phyloP scores from a whole-genome alignment of 768 basidiomycete species.

The Daedalea quercina region DNA sequence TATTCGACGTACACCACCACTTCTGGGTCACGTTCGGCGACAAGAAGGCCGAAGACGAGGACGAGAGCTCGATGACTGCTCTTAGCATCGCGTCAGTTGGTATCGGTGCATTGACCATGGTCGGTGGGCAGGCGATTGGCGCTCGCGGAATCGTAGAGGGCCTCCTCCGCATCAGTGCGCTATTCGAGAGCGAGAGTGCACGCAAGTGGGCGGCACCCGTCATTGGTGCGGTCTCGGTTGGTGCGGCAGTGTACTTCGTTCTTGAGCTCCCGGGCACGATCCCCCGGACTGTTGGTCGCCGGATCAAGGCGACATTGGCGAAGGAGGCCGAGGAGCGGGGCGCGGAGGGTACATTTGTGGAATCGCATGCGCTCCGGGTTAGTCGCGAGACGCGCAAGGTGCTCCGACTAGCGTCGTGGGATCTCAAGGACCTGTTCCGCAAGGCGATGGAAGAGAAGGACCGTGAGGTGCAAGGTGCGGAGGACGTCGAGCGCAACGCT shows the following conservation, averaged over 20 bases:
- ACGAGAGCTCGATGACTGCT: slow-evolving; percentile 48
- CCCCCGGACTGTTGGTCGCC: slow-evolving; percentile 83
- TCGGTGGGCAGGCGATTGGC: slow-evolving; percentile 78
- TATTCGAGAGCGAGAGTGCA: slow-evolving; percentile 73
- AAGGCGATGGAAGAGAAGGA: slow-evolving; percentile 72
- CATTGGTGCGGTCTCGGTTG: slow-evolving; percentile 68
- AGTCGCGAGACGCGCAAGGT: slow-evolving; percentile 90
- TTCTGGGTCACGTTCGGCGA: slow-evolving; percentile 67
- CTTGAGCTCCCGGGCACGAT: slow-evolving; percentile 84
- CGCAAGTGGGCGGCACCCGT: slow-evolving; percentile 87
- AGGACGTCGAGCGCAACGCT: slow-evolving; percentile 69
- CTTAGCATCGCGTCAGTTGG: slow-evolving; percentile 71
- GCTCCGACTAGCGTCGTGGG: slow-evolving; percentile 84
- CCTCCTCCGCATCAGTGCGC: slow-evolving; percentile 63
- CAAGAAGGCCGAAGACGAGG: slow-evolving; percentile 33
- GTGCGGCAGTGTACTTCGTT: slow-evolving; percentile 73
- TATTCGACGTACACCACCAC: slow-evolving; percentile 83
- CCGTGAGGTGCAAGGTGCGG: slow-evolving; percentile 69
- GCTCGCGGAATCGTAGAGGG: slow-evolving; percentile 74
- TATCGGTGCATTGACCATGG: slow-evolving; percentile 83
- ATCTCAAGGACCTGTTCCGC: slow-evolving; percentile 76
- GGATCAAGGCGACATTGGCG: slow-evolving; percentile 62
- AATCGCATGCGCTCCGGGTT: slow-evolving; percentile 63
- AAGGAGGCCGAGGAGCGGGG: slow-evolving; percentile 42
- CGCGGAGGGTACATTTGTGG: slow-evolving; percentile 48